Evolutionary conservation across 306 rosid genomes (phyloP).

Genomic region (Purshia tridentata): DNA sequence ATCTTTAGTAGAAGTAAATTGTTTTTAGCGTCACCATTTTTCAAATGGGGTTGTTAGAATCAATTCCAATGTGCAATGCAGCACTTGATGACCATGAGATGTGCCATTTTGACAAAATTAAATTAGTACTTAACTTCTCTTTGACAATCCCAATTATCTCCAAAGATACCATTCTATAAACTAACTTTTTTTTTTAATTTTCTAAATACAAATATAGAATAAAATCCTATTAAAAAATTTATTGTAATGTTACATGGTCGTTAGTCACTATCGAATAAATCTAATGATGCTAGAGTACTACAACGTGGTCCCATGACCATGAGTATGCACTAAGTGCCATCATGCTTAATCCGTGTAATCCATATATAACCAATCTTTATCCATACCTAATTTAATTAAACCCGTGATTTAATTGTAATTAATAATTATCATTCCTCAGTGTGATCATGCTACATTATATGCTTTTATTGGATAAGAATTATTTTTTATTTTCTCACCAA

Average conservation of each 20-base stretch:
- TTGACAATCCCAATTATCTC: constrained; percentile 51
- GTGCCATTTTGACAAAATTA: constrained; percentile 38
- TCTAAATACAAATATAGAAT: not conserved
- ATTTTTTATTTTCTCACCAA: constrained; percentile 18
- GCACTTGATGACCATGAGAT: constrained; percentile 27
- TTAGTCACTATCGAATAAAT: constrained; percentile 44
- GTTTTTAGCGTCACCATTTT: too few relatives aligned
- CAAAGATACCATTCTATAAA: constrained; percentile 17
- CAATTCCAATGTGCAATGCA: constrained; percentile 53
- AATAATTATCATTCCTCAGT: constrained; percentile 3
- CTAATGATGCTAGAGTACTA: constrained; percentile 23
- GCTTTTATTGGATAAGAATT: constrained; percentile 8
- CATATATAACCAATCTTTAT: constrained; percentile 32
- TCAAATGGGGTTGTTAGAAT: not conserved
- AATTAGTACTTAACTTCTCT: constrained; percentile 28
- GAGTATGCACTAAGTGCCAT: constrained; percentile 32
- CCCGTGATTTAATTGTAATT: constrained; percentile 24
- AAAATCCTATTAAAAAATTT: not conserved
- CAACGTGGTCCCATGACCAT: constrained; percentile 40
- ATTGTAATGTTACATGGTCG: constrained; percentile 31
- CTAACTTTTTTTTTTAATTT: not conserved
- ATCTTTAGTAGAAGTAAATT: not conserved
- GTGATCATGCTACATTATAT: constrained; percentile 20
- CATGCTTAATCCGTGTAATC: constrained; percentile 33
- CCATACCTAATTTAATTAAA: constrained; percentile 27